Evolutionary conservation across 2,329 filamentous ascomycete species (phyloP).

Genomic region (Botryotinia convoluta): DNA sequence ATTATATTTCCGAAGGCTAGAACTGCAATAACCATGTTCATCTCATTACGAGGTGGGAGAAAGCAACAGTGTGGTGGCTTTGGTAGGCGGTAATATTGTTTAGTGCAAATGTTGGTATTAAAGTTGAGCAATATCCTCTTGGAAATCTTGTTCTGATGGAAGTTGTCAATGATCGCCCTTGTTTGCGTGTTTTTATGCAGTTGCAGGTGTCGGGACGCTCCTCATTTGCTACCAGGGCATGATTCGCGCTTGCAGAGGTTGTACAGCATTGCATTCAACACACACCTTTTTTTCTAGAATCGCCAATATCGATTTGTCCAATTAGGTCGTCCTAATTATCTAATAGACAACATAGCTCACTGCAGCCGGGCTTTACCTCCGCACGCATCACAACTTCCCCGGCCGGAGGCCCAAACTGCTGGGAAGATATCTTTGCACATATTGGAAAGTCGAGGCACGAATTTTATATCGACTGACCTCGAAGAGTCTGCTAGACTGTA

Average conservation of each 20-base stretch:
- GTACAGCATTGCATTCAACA: conserved; percentile 17
- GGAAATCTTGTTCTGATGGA: conserved; percentile 11
- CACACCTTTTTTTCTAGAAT: conserved; percentile 13
- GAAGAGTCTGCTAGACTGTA: conserved; percentile 17
- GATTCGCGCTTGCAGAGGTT: conserved; percentile 15
- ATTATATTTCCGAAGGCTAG: conserved; percentile 14
- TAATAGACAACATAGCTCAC: conserved; percentile 10
- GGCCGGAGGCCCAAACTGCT: conserved; percentile 17
- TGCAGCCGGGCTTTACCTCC: conserved; percentile 18
- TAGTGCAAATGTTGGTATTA: conserved; percentile 18
- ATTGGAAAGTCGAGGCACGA: conserved; percentile 14
- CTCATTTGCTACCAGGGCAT: conserved; percentile 21
- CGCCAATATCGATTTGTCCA: conserved; percentile 7
- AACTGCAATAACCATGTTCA: conserved; percentile 14
- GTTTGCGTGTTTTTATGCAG: conserved; percentile 16
- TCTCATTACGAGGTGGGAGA: conserved; percentile 10
- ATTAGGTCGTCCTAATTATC: background rate
- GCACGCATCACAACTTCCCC: conserved; percentile 20
- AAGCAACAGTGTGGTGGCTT: conserved; percentile 11
- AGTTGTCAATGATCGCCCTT: conserved; percentile 18
- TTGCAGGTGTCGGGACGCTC: conserved; percentile 22
- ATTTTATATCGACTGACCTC: conserved; percentile 14
- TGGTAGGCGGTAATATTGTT: conserved; percentile 10
- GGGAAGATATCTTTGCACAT: conserved; percentile 15
- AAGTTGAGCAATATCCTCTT: conserved; percentile 16